Conservation (phyloP, 108 stramenopile genomes). For the Cyclotella baltica region DNA sequence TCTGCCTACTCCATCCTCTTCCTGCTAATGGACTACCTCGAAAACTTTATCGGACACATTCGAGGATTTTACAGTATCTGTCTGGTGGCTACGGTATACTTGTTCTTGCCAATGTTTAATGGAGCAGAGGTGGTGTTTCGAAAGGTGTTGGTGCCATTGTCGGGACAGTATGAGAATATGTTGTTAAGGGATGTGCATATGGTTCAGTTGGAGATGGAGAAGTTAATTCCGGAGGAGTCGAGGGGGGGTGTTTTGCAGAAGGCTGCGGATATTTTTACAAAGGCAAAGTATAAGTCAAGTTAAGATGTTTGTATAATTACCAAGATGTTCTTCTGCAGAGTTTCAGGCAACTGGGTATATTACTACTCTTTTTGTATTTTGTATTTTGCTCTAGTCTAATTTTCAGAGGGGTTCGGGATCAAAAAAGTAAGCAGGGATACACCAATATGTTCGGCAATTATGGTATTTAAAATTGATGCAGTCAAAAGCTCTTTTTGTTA, state of each 20-base stretch:
- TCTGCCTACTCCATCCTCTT: slow-evolving; percentile 52
- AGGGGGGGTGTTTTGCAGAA: slow-evolving; percentile 1
- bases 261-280: slow-evolving; percentile 20
- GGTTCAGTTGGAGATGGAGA: slow-evolving; percentile 18
- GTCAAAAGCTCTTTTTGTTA: too few species aligned
- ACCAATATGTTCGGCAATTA: too few species aligned
- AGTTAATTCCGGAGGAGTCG: slow-evolving; percentile 10
- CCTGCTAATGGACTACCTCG: slow-evolving; percentile 57
- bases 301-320: too few species aligned
- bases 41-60: slow-evolving; percentile 56
- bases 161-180: slow-evolving; percentile 57
- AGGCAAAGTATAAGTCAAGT: slow-evolving; percentile 8
- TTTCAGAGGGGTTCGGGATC: too few species aligned
- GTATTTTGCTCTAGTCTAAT: too few species aligned
- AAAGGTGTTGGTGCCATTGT: slow-evolving; percentile 53
- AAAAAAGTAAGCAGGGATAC: too few species aligned
- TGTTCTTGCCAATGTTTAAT: slow-evolving; percentile 58
- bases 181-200: slow-evolving; percentile 46
- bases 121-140: slow-evolving; percentile 60
- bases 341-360: too few species aligned
- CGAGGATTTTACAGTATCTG: slow-evolving; percentile 60
- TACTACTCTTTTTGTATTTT: too few species aligned
- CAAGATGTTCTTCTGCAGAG: too few species aligned
- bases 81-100: slow-evolving; percentile 45
- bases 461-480: too few species aligned